phyloP scores from a whole-genome alignment of 306 rosid genomes.

The Quercus wislizeni region DNA sequence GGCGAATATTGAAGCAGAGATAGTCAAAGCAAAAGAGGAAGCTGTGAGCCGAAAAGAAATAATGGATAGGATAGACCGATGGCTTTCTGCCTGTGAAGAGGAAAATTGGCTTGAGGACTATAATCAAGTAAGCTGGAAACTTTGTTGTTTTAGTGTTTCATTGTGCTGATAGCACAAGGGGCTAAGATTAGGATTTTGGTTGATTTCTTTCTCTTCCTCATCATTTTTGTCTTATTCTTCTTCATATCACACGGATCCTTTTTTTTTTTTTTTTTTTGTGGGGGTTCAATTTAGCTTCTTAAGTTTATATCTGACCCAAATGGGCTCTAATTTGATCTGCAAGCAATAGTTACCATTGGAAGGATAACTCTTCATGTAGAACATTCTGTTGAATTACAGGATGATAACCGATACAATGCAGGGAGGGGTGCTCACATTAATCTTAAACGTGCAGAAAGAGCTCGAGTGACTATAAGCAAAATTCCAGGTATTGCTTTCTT shows the following conservation, averaged over 20 bases:
- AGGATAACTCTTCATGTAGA: background rate
- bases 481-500: constrained; percentile 72
- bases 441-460: constrained; percentile 96
- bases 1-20: constrained; percentile 80
- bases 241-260: background rate
- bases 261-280: no score
- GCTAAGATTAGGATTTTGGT: background rate
- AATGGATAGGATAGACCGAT: constrained; percentile 80
- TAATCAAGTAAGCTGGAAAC: constrained; percentile 60
- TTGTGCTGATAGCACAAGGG: background rate
- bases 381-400: constrained; percentile 49
- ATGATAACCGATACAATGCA: constrained; percentile 76
- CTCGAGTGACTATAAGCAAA: constrained; percentile 73
- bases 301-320: constrained; percentile 17
- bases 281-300: background rate
- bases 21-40: constrained; percentile 72
- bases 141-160: constrained; percentile 4
- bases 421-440: constrained; percentile 94
- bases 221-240: background rate
- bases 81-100: constrained; percentile 96
- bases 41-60: constrained; percentile 85
- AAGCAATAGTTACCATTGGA: background rate
- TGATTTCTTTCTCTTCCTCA: background rate
- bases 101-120: constrained; percentile 97
- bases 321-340: constrained; percentile 19